A percentile compares a stretch with the other conserved stretches of the same genome.
These are phyloP conservation scores for Phellopilus nigrolimitatus DNA, from an alignment of 1,284 basidiomycete genomes.

Conservation along the genomic window DNA sequence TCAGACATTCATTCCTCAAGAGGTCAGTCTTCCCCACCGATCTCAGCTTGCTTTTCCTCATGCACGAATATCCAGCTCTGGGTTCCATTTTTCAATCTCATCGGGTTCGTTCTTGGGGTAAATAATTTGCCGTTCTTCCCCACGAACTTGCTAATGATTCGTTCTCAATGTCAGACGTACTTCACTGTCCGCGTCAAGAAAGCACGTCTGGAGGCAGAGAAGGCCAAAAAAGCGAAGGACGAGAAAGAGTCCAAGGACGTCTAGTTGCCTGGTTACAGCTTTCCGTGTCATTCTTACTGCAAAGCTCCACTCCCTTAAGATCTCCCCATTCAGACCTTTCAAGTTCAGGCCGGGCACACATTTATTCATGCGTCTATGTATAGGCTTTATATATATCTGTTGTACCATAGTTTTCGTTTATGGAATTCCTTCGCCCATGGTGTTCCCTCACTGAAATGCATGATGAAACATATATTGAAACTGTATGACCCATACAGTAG, in stretches of 20 bases:
- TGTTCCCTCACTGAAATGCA: too few relatives aligned
- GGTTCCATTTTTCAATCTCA: slow-evolving; percentile 71
- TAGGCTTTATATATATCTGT: too few relatives aligned
- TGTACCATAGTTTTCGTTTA: too few relatives aligned
- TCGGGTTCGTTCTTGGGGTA: slow-evolving; percentile 64
- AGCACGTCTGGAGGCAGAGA: slow-evolving; percentile 47
- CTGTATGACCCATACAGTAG: not conserved
- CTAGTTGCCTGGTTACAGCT: not conserved
- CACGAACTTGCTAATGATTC: slow-evolving; percentile 7
- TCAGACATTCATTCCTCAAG: slow-evolving; percentile 68
- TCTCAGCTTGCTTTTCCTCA: not conserved
- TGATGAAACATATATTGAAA: not conserved
- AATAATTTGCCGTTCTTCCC: slow-evolving; percentile 25
- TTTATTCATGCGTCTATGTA: too few relatives aligned
- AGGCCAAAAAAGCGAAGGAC: slow-evolving; percentile 42
- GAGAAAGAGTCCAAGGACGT: slow-evolving; percentile 21
- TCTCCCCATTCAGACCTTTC: too few relatives aligned
- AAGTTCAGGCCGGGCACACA: too few relatives aligned
- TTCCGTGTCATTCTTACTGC: too few relatives aligned
- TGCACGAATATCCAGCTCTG: slow-evolving; percentile 43
- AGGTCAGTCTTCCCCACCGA: slow-evolving; percentile 36
- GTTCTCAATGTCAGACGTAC: slow-evolving; percentile 47
- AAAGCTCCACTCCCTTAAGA: too few relatives aligned
- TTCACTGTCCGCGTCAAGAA: slow-evolving; percentile 70
- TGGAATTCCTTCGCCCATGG: too few relatives aligned